Evolutionary conservation across 192 early-diverging fungal genomes (phyloP).

Genomic region (Oehlia diaphana): DNA sequence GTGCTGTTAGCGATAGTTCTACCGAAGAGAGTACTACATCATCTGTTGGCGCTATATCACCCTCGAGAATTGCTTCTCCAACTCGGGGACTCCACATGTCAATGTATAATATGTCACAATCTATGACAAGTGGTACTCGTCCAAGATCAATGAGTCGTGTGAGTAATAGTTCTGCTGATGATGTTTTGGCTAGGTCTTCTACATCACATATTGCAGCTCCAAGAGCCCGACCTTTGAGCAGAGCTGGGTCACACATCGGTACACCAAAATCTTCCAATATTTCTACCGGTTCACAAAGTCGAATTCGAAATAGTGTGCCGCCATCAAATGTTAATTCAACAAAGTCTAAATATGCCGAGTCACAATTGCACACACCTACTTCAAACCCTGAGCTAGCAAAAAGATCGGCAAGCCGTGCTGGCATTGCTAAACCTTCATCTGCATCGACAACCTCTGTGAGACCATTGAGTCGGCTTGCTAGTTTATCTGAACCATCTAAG

Average conservation of each 20-base stretch:
- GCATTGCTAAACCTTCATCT: not conserved
- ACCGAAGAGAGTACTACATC: conserved; percentile 31
- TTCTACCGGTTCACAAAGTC: not conserved
- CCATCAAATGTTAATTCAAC: not conserved
- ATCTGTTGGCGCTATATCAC: conserved; percentile 7
- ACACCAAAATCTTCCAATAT: conserved; percentile 12
- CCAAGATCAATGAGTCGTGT: conserved; percentile 23
- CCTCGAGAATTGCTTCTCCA: conserved; percentile 19
- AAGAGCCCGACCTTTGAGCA: conserved; percentile 5
- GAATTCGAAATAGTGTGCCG: conserved; percentile 5
- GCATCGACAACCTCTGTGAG: not conserved
- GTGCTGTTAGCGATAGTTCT: conserved; percentile 25
- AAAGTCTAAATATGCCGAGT: not conserved
- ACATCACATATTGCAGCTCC: not conserved
- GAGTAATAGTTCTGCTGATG: conserved; percentile 27
- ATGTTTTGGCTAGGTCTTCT: not conserved
- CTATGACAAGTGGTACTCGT: not conserved
- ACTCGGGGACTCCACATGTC: not conserved
- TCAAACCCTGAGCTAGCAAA: not conserved
- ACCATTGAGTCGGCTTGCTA: not conserved
- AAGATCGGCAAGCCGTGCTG: conserved; percentile 1
- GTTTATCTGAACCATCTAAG: not conserved
- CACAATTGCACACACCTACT: not conserved
- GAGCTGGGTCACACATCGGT: not conserved
- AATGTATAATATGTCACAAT: not conserved